Base-by-base conservation (phyloP, 2,329 filamentous ascomycete genomes). In the Arthrobotrys conoides region DNA sequence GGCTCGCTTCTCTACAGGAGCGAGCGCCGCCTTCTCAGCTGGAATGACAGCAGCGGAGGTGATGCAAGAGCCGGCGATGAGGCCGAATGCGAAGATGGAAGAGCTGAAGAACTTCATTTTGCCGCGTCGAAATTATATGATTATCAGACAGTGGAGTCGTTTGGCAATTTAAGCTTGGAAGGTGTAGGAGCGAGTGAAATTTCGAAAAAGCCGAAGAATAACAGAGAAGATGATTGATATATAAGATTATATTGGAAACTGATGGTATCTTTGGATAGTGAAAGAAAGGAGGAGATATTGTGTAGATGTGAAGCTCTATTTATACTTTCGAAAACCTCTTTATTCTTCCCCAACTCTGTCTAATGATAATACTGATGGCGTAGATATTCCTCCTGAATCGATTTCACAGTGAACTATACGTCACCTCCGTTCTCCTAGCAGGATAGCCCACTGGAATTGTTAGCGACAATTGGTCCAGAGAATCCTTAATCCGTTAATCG, bases 81-180 rank as follows among this genome's bases (percentile, higher is more conserved):
- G 33, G 63, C 68, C 68, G 38, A 78, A 72, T 20, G 64, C 49
- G 38, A 78, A 8, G 46, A 68, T 3, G 16, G 68, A 68, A 12
- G 75, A 72, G 53, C 51, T 59, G 68, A 72, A 78, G 75, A 78
- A 78, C 75, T 78, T 78, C 75, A 78, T 78, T 64, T 72, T 78
- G 63, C n/a, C n/a, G n/a, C n/a, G n/a, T n/a, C n/a, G 33, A 67
- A 30, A 24, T 30, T 61, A 66, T 61, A 20, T 55, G 61, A 53
- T 53, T 18, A 27, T 57, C 2, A 10, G 2, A 8, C n/a, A 27
- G 2, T 46, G 63, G 53, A 22, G 24, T 30, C 27, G 63, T 66
- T 38, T 41, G 18, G n/a, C n/a, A n/a, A n/a, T n/a, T n/a, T n/a
- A n/a, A n/a, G n/a, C n/a, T n/a, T n/a, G n/a, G n/a, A n/a, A 27